Conservation (phyloP, 345 rosid species). For the Pelargonium nanum region DNA sequence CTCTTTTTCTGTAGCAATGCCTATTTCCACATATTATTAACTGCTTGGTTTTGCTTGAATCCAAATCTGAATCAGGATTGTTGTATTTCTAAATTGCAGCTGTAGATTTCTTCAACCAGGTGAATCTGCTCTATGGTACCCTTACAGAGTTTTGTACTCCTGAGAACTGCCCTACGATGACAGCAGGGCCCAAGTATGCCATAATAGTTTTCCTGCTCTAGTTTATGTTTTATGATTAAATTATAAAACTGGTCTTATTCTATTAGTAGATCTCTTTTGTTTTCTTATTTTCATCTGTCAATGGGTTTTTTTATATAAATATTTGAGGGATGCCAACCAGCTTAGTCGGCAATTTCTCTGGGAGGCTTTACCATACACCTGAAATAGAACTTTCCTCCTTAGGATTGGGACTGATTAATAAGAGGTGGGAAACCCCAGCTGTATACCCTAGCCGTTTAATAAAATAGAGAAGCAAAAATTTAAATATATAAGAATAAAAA, state of each 20-base stretch:
- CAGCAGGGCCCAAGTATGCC: slow-evolving; percentile 57
- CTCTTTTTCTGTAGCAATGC: neutral
- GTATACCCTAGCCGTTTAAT: no score
- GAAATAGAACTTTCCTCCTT: no score
- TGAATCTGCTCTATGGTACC: slow-evolving; percentile 54
- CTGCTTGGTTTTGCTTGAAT: no score
- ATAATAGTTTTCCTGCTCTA: neutral
- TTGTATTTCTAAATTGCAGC: slow-evolving; percentile 25
- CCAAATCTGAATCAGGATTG: no score
- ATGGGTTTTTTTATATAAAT: no score
- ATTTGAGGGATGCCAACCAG: no score
- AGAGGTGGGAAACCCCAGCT: no score
- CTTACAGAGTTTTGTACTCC: slow-evolving; percentile 63
- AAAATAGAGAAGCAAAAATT: no score
- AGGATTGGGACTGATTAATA: no score
- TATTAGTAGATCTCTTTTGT: neutral
- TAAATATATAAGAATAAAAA: no score
- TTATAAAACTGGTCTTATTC: neutral
- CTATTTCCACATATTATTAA: neutral
- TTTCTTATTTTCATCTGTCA: neutral
- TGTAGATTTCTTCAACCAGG: slow-evolving; percentile 73
- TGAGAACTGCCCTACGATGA: slow-evolving; percentile 47
- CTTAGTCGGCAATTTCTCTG: no score
- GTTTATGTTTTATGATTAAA: neutral
- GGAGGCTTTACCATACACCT: no score